Evolutionary conservation across 148 eudicot genomes (phyloP), one percentile per base, ranked within the genome.

Genomic region (Nepenthes mirabilis): DNA sequence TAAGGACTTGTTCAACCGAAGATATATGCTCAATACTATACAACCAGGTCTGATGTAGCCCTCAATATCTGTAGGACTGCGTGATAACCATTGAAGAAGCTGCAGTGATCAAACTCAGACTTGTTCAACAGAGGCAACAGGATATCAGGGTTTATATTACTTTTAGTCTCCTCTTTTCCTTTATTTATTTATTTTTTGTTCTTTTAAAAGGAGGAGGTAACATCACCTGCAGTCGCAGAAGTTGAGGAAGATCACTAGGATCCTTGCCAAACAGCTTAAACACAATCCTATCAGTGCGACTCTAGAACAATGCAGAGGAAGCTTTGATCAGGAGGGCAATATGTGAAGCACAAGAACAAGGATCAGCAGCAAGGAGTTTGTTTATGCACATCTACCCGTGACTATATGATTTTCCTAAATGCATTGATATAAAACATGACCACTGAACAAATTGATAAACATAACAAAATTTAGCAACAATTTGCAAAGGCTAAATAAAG

Each of bases 21-120:
- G 77, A 76, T 93, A 93, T 74, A 93, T 61, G 2, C 91, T 89
- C 63, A 93, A 78, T 63, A 93, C 75, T 55, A 88, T 67, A 61
- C 99, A 93, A 64, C 99, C 99, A 72, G 99, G 99, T 72, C 85
- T 79, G 53, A 93, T 93, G 79, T 86, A 88, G 72, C 96, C 87
- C 62, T 93, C 99, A 64, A 93, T 88, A 57, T 93, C 95, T 8
- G 89, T 79, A 48, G 99, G 99, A 73, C 82, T 88, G 65, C 67
- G 76, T 43, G 96, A 84, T 57, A 93, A 64, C 99, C 99, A 93
- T 60, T 84, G 82, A 55, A 93, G 87, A 65, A 93, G 80, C 99
- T 93, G 89, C 36, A 76, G 57, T 37, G 3, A 55, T 55, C 36
- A 55, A 8, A 13, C 6, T 37, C 1, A 57, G 35, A n/a, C 60